Percentiles rank a stretch among this genome's conserved stretches.
These are phyloP conservation scores for Metschnikowia santaceciliae DNA, from an alignment of 805 yeast species.

Conservation along the genomic window DNA sequence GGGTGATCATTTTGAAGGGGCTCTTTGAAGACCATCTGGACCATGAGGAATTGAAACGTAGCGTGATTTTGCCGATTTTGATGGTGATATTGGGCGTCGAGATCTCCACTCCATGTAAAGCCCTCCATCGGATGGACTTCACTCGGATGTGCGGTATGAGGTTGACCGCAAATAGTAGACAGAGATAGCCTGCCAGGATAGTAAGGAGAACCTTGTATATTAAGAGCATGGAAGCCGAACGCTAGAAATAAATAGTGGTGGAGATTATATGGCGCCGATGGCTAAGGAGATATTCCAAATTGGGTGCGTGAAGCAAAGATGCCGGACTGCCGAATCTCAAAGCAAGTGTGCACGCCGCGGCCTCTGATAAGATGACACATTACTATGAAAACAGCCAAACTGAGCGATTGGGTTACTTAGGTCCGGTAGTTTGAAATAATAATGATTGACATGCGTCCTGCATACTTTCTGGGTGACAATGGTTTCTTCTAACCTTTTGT, in stretches of 20 bases:
- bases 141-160: constrained; percentile 14
- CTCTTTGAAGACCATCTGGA: neutral
- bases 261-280: neutral
- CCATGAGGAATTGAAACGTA: constrained; percentile 11
- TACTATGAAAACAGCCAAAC: no score
- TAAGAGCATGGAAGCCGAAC: neutral
- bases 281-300: neutral
- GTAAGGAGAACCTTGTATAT: neutral
- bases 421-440: no score
- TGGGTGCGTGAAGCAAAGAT: neutral
- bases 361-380: neutral
- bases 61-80: constrained; percentile 4
- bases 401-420: no score
- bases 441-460: no score
- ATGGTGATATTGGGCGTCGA: constrained; percentile 8
- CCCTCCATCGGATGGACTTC: constrained; percentile 16
- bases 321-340: constrained; percentile 1
- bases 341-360: neutral
- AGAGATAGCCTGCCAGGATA: constrained; percentile 4
- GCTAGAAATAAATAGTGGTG: neutral
- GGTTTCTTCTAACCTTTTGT: no score
- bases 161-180: constrained; percentile 10
- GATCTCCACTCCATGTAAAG: constrained; percentile 12
- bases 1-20: constrained; percentile 14
- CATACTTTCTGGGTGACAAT: no score